Base-by-base conservation (phyloP, 371 early-diverging fungal species). In the Lichtheimia corymbifera region DNA sequence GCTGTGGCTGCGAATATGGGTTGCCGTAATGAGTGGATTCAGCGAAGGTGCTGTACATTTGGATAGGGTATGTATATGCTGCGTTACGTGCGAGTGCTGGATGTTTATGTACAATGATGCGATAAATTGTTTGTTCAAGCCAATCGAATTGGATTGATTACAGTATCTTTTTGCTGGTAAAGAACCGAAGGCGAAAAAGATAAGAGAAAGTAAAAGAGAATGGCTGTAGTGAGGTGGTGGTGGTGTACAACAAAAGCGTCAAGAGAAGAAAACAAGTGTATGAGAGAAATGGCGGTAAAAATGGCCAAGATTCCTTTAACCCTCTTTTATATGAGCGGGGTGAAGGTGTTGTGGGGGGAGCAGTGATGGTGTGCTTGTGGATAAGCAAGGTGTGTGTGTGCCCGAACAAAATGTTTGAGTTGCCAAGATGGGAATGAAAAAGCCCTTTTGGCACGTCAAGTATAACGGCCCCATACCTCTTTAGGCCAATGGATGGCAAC, bases 241-340 rank as follows among this genome's bases (percentile, higher is more conserved):
- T 22, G 11, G 35, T 35, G 35, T 35, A 35, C 35, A 35, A 35
- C 35, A 11, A 35, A 35, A 50, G 50, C 25, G 50, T 50, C 50
- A 50, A 50, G 25, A 20, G 18, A 24, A 20, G 7, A 14, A 50
- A 50, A 4, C n/a, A 50, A 50, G 25, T 13, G 50, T 25, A 50
- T 24, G 20, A 18, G 25, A 25, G 50, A 50, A 50, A 25, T 50
- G 50, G 50, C 50, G 50, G 50, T 20, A 25, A 50, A 50, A 47
- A 50, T 50, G 50, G 18, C 5, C 50, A 50, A 50, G 50, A 24
- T 50, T 50, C 25, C 24, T 44, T 56, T 56, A 35, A 35, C 35
- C 6, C 35, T 35, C 35, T 35, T 35, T 35, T 35, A 35, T 35
- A 35, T 35, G 35, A 35, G 35, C 35, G 35, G 35, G 35, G 35